Conservation (phyloP, 1,284 basidiomycete genomes). For the Pseudozyma sp. region DNA sequence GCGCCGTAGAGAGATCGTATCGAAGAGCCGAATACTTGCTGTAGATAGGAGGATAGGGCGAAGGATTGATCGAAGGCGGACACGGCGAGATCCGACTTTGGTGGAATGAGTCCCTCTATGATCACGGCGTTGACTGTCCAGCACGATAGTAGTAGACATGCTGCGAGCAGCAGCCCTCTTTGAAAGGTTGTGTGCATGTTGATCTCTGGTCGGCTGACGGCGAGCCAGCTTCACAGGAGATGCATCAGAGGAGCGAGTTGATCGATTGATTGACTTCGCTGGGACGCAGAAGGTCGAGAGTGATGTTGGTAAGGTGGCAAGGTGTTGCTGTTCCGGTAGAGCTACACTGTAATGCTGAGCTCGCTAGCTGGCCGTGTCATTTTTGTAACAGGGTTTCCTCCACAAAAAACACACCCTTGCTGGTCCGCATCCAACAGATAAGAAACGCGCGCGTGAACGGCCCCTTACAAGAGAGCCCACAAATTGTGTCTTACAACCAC, state of each 20-base stretch:
- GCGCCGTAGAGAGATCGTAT: slow-evolving; percentile 3
- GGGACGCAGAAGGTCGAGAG: too few species aligned
- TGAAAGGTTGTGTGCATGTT: slow-evolving; percentile 5
- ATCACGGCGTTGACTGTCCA: slow-evolving; percentile 18
- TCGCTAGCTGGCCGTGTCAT: not conserved
- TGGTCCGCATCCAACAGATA: not conserved
- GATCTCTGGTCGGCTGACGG: slow-evolving; percentile 1
- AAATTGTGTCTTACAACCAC: too few species aligned
- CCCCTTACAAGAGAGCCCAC: too few species aligned
- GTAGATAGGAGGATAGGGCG: slow-evolving; percentile 25
- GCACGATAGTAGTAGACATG: slow-evolving; percentile 10
- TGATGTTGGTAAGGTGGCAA: not conserved
- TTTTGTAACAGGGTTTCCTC: not conserved
- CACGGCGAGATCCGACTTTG: slow-evolving; percentile 4
- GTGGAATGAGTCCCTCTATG: slow-evolving; percentile 22
- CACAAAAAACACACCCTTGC: not conserved
- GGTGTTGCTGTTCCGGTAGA: not conserved
- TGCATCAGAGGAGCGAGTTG: slow-evolving; percentile 7
- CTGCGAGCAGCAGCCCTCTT: slow-evolving; percentile 13
- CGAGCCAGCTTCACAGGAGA: slow-evolving; percentile 3
- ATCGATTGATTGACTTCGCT: too few species aligned
- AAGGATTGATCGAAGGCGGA: slow-evolving; percentile 26
- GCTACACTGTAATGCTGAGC: too few species aligned
- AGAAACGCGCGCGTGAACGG: not conserved
- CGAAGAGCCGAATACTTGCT: slow-evolving; percentile 16